phyloP scores from a whole-genome alignment of 129 eudicot genomes.

The Arctium lappa region DNA sequence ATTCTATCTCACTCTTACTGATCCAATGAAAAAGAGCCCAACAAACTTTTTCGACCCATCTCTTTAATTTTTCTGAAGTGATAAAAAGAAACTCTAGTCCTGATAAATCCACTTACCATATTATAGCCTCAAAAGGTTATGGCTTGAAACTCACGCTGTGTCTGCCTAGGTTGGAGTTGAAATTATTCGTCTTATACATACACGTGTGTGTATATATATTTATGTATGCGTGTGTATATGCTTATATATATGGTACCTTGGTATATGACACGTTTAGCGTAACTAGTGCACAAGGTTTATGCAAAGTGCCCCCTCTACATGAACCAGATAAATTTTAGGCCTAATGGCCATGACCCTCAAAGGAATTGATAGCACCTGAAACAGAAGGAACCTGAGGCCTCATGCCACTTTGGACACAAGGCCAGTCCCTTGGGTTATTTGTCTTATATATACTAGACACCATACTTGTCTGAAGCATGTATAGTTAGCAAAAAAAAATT shows the following conservation, averaged over 20 bases:
- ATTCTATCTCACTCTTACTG: background rate
- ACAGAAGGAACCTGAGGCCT: background rate
- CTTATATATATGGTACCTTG: background rate
- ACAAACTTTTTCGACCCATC: constrained; percentile 2
- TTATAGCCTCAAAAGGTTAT: background rate
- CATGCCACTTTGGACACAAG: background rate
- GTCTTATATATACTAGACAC: background rate
- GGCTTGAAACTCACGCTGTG: background rate
- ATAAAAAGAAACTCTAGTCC: background rate
- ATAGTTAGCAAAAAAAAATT: no score
- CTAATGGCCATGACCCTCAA: background rate
- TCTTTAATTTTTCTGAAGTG: background rate
- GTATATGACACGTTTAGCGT: background rate
- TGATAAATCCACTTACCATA: background rate
- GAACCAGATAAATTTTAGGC: background rate
- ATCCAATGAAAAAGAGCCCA: constrained; percentile 6
- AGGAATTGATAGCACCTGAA: background rate
- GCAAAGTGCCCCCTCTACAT: background rate
- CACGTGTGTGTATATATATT: background rate
- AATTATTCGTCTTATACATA: background rate
- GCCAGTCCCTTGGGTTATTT: background rate
- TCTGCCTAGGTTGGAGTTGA: background rate
- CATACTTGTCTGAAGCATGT: background rate
- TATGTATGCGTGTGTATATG: background rate
- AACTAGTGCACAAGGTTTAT: background rate